Conservation (phyloP, 2,329 filamentous ascomycete genomes). For the Colletotrichum sp. region DNA sequence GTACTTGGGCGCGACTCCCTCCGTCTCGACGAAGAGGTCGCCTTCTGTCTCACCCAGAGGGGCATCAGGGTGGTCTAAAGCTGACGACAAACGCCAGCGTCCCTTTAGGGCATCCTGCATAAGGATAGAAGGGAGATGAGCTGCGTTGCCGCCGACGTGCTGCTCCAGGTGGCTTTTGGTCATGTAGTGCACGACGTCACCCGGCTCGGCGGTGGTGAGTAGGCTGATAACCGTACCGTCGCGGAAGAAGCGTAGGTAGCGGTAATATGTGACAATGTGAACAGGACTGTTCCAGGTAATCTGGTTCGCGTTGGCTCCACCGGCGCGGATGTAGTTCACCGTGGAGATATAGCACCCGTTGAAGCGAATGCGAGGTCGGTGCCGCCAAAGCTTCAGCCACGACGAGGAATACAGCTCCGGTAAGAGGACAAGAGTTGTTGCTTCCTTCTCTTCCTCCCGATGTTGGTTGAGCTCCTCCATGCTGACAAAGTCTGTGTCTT, state of each 20-base stretch:
- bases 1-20: constrained; percentile 80
- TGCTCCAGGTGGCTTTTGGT: constrained; percentile 70
- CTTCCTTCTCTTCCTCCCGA: constrained; percentile 34
- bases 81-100: constrained; percentile 45
- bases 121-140: constrained; percentile 50
- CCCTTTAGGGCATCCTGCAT: constrained; percentile 71
- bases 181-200: constrained; percentile 86
- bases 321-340: constrained; percentile 90
- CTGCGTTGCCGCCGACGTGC: constrained; percentile 36
- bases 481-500: constrained; percentile 36
- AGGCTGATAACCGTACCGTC: constrained; percentile 85
- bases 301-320: constrained; percentile 72
- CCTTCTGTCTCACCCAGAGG: constrained; percentile 56
- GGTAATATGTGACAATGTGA: constrained; percentile 97
- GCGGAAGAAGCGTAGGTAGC: constrained; percentile 90
- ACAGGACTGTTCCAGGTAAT: constrained; percentile 82
- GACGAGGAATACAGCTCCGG: constrained; percentile 52
- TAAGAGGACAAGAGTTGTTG: constrained; percentile 46
- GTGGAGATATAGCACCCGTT: constrained; percentile 97
- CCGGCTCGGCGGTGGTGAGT: constrained; percentile 79
- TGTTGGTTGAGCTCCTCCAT: constrained; percentile 39
- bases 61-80: constrained; percentile 34
- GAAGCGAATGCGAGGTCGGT: constrained; percentile 86
- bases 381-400: constrained; percentile 77
- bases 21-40: constrained; percentile 83